phyloP scores from a whole-genome alignment of 1,139 yeast species.

The Schwanniomyces etchellsii region DNA sequence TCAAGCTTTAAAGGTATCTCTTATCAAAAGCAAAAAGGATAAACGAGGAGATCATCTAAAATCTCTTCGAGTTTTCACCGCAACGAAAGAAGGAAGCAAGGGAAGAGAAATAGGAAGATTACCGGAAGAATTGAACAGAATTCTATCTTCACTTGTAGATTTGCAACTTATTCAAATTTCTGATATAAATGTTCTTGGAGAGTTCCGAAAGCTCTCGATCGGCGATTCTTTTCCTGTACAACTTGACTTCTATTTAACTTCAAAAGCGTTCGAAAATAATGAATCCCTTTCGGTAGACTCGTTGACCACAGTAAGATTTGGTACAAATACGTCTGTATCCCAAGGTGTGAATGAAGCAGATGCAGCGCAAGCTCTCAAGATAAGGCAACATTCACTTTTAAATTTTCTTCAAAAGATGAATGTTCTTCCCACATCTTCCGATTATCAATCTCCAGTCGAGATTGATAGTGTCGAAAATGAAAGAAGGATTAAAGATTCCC shows the following conservation, averaged over 20 bases:
- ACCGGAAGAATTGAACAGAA: constrained; percentile 66
- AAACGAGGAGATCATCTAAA: too few relatives aligned
- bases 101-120: constrained; percentile 70
- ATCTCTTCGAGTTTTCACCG: constrained; percentile 27
- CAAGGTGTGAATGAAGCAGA: constrained; percentile 1
- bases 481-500: too few relatives aligned
- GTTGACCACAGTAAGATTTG: neutral
- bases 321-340: constrained; percentile 1
- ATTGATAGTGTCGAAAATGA: too few relatives aligned
- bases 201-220: constrained; percentile 50
- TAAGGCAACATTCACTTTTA: constrained; percentile 53
- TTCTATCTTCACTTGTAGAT: constrained; percentile 63
- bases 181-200: constrained; percentile 56
- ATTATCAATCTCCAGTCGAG: too few relatives aligned
- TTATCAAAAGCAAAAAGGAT: constrained; percentile 28
- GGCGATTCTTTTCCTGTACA: constrained; percentile 71
- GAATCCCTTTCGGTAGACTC: constrained; percentile 1
- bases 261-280: constrained; percentile 40
- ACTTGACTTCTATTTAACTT: constrained; percentile 54
- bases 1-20: constrained; percentile 38
- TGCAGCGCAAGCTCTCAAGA: constrained; percentile 6
- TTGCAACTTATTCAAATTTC: constrained; percentile 50
- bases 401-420: constrained; percentile 48
- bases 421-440: constrained; percentile 15
- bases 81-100: constrained; percentile 13